Percentiles rank a stretch among this genome's conserved stretches.
Conservation (phyloP, 495 filamentous ascomycete genomes). For the Penicillium subrubescens region DNA sequence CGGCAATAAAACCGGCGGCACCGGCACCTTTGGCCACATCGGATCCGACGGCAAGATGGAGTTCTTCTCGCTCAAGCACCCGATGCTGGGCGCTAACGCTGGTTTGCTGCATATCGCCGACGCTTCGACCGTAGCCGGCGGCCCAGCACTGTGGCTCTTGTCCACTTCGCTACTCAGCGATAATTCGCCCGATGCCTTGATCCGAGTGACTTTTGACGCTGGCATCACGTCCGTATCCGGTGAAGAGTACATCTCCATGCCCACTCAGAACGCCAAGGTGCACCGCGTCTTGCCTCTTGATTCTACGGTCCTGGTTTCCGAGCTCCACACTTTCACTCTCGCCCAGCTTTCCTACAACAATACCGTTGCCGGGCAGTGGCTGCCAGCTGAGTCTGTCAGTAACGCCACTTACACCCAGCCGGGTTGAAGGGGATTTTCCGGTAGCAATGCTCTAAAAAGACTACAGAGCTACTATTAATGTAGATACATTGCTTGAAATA, state of each 20-base stretch:
- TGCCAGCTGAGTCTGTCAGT: constrained; percentile 16
- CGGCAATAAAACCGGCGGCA: constrained; percentile 25
- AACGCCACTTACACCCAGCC: constrained; percentile 11
- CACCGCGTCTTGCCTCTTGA: constrained; percentile 16
- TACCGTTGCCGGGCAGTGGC: constrained; percentile 19
- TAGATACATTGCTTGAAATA: not conserved
- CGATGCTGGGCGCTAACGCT: constrained; percentile 16
- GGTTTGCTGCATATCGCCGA: constrained; percentile 25
- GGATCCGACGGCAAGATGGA: constrained; percentile 20
- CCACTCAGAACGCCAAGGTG: constrained; percentile 19
- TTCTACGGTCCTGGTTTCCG: constrained; percentile 13
- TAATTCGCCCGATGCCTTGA: constrained; percentile 25
- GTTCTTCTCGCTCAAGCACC: constrained; percentile 21
- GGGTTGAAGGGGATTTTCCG: constrained; percentile 5
- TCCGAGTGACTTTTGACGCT: constrained; percentile 24
- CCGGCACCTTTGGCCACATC: constrained; percentile 30
- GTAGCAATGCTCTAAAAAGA: not conserved
- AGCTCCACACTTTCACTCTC: constrained; percentile 20
- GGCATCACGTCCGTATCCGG: constrained; percentile 6
- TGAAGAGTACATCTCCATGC: constrained; percentile 21
- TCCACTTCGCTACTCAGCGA: constrained; percentile 28
- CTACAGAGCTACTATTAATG: not conserved
- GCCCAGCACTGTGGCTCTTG: constrained; percentile 26
- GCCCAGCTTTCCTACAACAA: constrained; percentile 20
- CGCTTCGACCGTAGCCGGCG: constrained; percentile 19